Conservation (phyloP, 2,329 filamentous ascomycete species). For the Botryotinia calthae region DNA sequence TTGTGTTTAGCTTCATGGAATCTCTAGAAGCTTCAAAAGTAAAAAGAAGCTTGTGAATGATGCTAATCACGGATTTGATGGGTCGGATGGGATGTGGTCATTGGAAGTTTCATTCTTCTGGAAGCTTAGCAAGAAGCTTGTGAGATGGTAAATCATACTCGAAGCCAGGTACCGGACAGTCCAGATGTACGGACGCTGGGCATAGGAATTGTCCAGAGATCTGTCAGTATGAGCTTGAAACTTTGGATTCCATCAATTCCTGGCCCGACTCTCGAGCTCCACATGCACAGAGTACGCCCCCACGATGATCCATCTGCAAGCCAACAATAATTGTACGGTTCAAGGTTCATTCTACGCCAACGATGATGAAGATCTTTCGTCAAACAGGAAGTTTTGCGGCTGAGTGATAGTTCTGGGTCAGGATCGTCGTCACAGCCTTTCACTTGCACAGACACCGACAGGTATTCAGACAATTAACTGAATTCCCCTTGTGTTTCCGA, state of each 20-base stretch:
- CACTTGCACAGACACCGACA: not conserved
- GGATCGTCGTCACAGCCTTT: not conserved
- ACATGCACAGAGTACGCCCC: not conserved
- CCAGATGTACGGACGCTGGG: not conserved
- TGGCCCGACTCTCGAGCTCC: not conserved
- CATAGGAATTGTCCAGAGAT: not conserved
- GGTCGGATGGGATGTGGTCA: not conserved
- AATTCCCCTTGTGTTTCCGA: not conserved
- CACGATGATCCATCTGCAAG: not conserved
- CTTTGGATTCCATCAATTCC: not conserved
- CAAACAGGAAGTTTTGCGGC: not conserved
- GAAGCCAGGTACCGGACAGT: not conserved
- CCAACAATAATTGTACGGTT: not conserved
- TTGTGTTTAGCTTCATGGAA: not conserved
- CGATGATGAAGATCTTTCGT: not conserved
- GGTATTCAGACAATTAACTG: not conserved
- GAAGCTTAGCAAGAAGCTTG: not conserved
- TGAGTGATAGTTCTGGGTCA: not conserved
- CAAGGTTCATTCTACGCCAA: not conserved
- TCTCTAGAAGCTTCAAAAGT: not conserved
- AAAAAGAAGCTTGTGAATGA: conserved; percentile 1
- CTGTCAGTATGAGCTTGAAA: not conserved
- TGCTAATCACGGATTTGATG: not conserved
- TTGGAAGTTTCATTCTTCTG: not conserved
- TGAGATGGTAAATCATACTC: not conserved